phyloP scores from a whole-genome alignment of 805 yeast genomes.

The Ogataea nakhonphanomensis region DNA sequence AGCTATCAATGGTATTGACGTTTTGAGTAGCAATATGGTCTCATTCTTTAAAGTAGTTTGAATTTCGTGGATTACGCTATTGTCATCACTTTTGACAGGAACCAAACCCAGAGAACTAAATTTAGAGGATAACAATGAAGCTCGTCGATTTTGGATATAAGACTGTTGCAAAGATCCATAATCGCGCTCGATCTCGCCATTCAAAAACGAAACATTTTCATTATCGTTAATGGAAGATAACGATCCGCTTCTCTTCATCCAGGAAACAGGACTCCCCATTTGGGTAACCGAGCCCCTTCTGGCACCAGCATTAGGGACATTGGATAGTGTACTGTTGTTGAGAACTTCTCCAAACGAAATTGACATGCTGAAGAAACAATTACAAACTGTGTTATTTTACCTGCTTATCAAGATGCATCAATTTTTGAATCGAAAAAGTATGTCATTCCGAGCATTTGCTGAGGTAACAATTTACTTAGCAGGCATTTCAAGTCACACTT shows the following conservation, averaged over 20 bases:
- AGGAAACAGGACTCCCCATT: slow-evolving; percentile 7
- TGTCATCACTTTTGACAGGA: slow-evolving; percentile 21
- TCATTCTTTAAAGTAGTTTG: slow-evolving; percentile 39
- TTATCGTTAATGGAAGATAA: slow-evolving; percentile 8
- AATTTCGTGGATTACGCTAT: slow-evolving; percentile 34
- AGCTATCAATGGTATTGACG: slow-evolving; percentile 48
- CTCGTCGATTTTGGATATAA: slow-evolving; percentile 27
- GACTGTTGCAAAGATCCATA: slow-evolving; percentile 23
- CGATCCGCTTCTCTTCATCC: slow-evolving; percentile 13
- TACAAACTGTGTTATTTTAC: neutral
- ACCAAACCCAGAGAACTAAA: slow-evolving; percentile 14
- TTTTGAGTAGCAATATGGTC: slow-evolving; percentile 35
- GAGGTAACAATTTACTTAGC: neutral
- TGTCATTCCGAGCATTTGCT: neutral
- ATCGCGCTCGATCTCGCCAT: slow-evolving; percentile 13
- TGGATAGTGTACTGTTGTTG: slow-evolving; percentile 16
- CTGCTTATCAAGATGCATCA: slow-evolving; percentile 3
- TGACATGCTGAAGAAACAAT: neutral
- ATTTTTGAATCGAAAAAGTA: neutral
- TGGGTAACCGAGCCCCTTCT: slow-evolving; percentile 26
- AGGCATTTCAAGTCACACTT: no score
- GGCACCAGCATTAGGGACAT: slow-evolving; percentile 11
- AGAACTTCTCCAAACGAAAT: slow-evolving; percentile 12
- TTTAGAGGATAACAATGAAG: slow-evolving; percentile 22
- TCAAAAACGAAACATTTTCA: slow-evolving; percentile 7